A percentile compares a stretch with the other conserved stretches of the same genome.
Evolutionary conservation across 768 basidiomycete genomes (phyloP).

Genomic region (Lactarius akahatsu): DNA sequence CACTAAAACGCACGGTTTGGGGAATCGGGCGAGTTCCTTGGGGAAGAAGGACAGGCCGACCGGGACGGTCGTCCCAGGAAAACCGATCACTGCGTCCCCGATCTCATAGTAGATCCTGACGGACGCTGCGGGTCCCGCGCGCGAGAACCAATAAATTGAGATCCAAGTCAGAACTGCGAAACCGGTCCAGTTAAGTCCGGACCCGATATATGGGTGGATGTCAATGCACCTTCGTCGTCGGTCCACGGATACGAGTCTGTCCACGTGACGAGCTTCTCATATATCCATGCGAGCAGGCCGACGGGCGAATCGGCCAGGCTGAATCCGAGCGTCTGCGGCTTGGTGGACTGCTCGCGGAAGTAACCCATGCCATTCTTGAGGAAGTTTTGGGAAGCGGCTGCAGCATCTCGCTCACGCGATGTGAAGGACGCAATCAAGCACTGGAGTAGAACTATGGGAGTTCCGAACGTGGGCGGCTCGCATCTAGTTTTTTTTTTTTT

Average conservation of each 20-base stretch:
- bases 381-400: too few relatives aligned
- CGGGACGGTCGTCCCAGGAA: conserved; percentile 37
- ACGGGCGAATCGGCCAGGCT: conserved; percentile 54
- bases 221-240: conserved; percentile 48
- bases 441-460: too few relatives aligned
- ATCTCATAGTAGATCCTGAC: conserved; percentile 60
- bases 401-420: too few relatives aligned
- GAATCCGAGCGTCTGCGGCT: conserved; percentile 45
- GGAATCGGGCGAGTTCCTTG: conserved; percentile 43
- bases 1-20: conserved; percentile 38
- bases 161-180: conserved; percentile 58
- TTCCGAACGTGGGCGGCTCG: neutral
- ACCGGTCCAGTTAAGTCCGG: neutral
- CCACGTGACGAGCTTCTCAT: conserved; percentile 35
- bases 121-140: conserved; percentile 56
- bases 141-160: conserved; percentile 59
- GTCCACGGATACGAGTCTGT: conserved; percentile 52
- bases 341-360: conserved; percentile 37
- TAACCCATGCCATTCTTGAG: conserved; percentile 41
- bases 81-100: neutral
- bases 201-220: neutral
- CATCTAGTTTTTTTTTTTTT: too few relatives aligned
- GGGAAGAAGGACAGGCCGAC: conserved; percentile 54
- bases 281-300: conserved; percentile 40
- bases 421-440: too few relatives aligned